Base-by-base conservation (phyloP, 768 basidiomycete genomes). In the Amanita brunnescens region DNA sequence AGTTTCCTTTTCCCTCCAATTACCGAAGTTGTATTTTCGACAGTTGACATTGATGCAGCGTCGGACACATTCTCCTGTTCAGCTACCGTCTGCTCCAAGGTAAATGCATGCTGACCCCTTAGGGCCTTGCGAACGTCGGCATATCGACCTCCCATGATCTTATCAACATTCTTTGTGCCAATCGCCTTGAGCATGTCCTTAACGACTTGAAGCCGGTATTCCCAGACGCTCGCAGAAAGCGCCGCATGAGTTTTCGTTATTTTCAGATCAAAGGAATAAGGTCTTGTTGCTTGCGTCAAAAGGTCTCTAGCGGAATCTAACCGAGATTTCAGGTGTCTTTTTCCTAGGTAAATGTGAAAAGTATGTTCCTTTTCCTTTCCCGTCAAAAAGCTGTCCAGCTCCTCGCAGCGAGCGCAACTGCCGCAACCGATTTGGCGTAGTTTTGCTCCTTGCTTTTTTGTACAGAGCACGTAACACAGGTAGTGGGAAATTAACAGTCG, bases 121-220 rank as follows among this genome's bases (percentile, higher is more conserved):
- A 70, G 32, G 1, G 66, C 62, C 18, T 58, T 55, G 18, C 55
- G 29, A 21, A 70, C 63, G 49, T 70, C 70, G 1, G 40, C 42
- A 54, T 64, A 67, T 20, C 66, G 51, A 6, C 53, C 39, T 12
- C 66, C 69, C 65, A 70, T 66, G 21, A 71, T 54, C 47, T 57
- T 57, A 26, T 70, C 57, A 4, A 55, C 49, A 41, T 55, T 58
- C 21, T 65, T 62, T 5, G 54, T 30, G 10, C 67, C 68, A 39
- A 72, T 56, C 6, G 42, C 58, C 9, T 53, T 30, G 41, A 70
- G 54, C 44, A 72, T 67, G 0, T 30, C 33, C 33, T 55, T 61
- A 1, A 65, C 65, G 14, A 57, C 56, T 14, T 55, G 50, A 7
- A 64, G 61, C 18, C 61, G 60, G 9, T 24, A n/a, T n/a, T 55